These are phyloP conservation scores for Lodderomyces metapsilosis DNA, from an alignment of 1,139 yeast species.

Conservation along the genomic window DNA sequence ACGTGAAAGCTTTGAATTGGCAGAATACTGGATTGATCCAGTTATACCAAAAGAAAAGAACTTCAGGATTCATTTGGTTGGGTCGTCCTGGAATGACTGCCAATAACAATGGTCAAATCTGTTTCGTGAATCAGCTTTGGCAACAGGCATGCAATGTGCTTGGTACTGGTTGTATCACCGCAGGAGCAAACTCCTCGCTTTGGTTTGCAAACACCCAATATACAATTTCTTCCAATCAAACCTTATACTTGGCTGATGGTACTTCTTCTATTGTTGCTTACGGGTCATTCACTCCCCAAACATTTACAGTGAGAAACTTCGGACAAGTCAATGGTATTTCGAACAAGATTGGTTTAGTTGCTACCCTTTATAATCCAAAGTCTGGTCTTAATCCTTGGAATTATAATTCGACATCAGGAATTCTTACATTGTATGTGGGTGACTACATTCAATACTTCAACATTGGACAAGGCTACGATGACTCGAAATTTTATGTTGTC, in stretches of 20 bases:
- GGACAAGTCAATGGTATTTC: slow-evolving; percentile 27
- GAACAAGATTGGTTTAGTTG: slow-evolving; percentile 24
- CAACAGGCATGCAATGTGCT: slow-evolving; percentile 22
- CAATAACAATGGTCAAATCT: slow-evolving; percentile 30
- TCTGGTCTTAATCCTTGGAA: slow-evolving; percentile 5
- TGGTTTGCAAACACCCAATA: slow-evolving; percentile 20
- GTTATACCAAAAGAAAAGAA: slow-evolving; percentile 22
- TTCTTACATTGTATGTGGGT: slow-evolving; percentile 18
- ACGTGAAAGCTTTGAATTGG: slow-evolving; percentile 22
- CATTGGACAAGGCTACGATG: slow-evolving; percentile 24
- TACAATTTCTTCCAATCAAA: slow-evolving; percentile 20
- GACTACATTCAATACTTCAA: slow-evolving; percentile 16
- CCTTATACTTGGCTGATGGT: slow-evolving; percentile 21
- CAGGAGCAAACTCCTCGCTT: slow-evolving; percentile 22
- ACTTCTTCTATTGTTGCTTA: slow-evolving; percentile 22
- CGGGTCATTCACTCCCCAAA: slow-evolving; percentile 18
- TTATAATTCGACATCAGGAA: slow-evolving; percentile 20
- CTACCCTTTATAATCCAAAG: slow-evolving; percentile 10
- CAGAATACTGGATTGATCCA: slow-evolving; percentile 26
- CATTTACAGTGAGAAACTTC: slow-evolving; percentile 29
- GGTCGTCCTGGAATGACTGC: slow-evolving; percentile 21
- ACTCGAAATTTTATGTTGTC: slow-evolving; percentile 13
- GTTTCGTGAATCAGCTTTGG: slow-evolving; percentile 25
- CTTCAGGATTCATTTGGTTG: slow-evolving; percentile 19
- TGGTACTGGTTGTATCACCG: slow-evolving; percentile 31